Evolutionary conservation across 2,329 filamentous ascomycete genomes (phyloP).

Genomic region (Pseudogymnoascus sp.): DNA sequence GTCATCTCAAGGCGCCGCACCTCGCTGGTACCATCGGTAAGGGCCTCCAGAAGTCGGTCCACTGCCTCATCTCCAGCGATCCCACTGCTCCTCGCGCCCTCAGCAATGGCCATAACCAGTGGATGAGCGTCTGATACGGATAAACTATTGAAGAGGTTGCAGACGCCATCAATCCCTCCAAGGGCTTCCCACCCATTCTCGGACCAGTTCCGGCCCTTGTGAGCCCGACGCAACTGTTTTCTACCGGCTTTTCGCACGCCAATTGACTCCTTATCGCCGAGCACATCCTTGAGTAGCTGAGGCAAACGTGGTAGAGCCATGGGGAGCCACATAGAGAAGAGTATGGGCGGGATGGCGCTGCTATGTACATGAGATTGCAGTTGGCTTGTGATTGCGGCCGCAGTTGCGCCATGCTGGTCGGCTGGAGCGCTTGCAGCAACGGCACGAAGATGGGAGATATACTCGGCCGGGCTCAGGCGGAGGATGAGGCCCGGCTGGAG

Average conservation of each 20-base stretch:
- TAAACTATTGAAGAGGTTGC: background rate
- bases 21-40: background rate
- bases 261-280: background rate
- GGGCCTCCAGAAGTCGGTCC: background rate
- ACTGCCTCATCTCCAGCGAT: background rate
- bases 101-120: background rate
- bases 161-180: background rate
- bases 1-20: background rate
- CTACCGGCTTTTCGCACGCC: background rate
- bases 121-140: background rate
- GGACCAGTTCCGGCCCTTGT: background rate
- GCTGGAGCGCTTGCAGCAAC: background rate
- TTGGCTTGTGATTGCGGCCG: background rate
- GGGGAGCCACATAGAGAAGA: background rate
- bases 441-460: background rate
- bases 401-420: background rate
- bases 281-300: background rate
- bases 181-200: background rate
- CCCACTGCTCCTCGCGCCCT: background rate
- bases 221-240: background rate
- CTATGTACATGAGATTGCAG: background rate
- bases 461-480: background rate
- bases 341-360: background rate
- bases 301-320: background rate
- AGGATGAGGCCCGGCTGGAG: background rate